A percentile compares a stretch with the other conserved stretches of the same genome.
Evolutionary conservation across 2,329 filamentous ascomycete genomes (phyloP).

Genomic region (Lachnellula subtilissima): DNA sequence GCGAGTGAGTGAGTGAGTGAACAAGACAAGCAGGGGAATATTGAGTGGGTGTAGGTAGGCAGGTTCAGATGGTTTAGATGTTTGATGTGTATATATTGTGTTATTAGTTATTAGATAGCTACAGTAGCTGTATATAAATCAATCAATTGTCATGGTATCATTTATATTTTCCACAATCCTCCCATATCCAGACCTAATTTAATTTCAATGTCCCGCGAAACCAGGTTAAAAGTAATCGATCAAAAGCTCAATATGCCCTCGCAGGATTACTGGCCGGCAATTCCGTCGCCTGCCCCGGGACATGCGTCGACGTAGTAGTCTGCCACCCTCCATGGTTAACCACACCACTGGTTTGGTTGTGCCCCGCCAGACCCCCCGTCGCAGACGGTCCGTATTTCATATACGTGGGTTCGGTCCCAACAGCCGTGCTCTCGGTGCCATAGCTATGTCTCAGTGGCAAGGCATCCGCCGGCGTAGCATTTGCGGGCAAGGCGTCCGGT

Average conservation of each 20-base stretch:
- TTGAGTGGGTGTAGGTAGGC: too few relatives aligned
- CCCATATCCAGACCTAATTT: background rate
- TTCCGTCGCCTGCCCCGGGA: background rate
- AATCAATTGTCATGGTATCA: background rate
- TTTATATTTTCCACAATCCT: background rate
- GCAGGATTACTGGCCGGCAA: too few relatives aligned
- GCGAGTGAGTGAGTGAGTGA: background rate
- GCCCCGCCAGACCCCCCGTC: background rate
- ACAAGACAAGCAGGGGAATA: background rate
- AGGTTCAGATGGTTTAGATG: too few relatives aligned
- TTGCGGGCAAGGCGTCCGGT: conserved; percentile 34
- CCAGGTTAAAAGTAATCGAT: too few relatives aligned
- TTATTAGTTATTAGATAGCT: background rate
- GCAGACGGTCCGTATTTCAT: background rate
- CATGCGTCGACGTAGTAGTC: background rate
- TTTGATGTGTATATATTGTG: background rate
- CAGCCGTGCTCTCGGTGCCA: conserved; percentile 26
- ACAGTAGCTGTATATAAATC: background rate
- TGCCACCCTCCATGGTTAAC: background rate
- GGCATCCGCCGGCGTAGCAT: conserved; percentile 36
- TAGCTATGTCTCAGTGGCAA: conserved; percentile 12
- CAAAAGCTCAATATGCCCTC: too few relatives aligned
- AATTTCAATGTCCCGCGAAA: too few relatives aligned
- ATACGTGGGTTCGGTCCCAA: conserved; percentile 1
- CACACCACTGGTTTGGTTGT: background rate